A percentile compares a stretch with the other conserved stretches of the same genome.
Evolutionary conservation across 352 stramenopile genomes (phyloP).

Genomic region (Phytophthora boehmeriae): DNA sequence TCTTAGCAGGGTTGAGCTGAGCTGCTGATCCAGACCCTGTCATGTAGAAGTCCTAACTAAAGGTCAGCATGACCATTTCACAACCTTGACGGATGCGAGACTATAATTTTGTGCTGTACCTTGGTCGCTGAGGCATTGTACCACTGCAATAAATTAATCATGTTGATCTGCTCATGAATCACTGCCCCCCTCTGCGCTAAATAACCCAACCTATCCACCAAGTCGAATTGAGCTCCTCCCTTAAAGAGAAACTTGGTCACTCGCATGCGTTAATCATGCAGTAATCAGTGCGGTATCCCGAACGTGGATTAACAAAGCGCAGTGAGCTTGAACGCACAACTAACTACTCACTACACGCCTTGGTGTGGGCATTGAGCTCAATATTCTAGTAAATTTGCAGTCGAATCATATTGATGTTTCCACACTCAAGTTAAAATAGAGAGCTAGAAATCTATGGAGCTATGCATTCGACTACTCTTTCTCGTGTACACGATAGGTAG

Average conservation of each 20-base stretch:
- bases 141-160: constrained; percentile 45
- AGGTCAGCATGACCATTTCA: not conserved
- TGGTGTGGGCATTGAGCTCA: too few relatives aligned
- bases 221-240: constrained; percentile 41
- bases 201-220: constrained; percentile 44
- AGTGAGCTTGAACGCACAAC: too few relatives aligned
- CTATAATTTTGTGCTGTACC: constrained; percentile 11
- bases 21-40: constrained; percentile 51
- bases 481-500: too few relatives aligned
- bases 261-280: constrained; percentile 46
- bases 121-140: constrained; percentile 51
- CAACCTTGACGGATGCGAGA: not conserved
- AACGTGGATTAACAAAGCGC: too few relatives aligned
- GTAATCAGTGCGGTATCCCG: constrained; percentile 56
- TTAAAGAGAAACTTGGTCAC: constrained; percentile 50
- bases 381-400: too few relatives aligned
- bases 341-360: too few relatives aligned
- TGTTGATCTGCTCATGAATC: constrained; percentile 33
- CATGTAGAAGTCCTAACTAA: constrained; percentile 43
- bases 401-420: too few relatives aligned
- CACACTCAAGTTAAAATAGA: too few relatives aligned
- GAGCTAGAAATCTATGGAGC: too few relatives aligned
- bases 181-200: constrained; percentile 60
- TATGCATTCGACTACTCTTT: too few relatives aligned
- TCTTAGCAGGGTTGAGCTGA: too few relatives aligned